Conservation (phyloP, 345 rosid species). For the Pugionium cornutum region DNA sequence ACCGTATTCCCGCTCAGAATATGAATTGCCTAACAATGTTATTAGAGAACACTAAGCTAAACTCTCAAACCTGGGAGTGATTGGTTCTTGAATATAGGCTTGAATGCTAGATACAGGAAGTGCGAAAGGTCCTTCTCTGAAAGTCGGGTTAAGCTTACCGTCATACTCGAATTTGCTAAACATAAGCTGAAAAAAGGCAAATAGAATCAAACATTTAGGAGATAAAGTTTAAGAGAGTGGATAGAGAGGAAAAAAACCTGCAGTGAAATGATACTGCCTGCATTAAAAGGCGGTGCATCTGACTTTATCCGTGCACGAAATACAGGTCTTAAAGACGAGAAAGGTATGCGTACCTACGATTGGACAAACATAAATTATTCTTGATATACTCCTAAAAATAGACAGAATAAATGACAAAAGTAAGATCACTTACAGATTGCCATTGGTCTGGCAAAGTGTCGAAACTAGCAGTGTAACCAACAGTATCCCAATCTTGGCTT, state of each 20-base stretch:
- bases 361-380: not conserved
- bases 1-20: not conserved
- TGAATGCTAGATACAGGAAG: slow-evolving; percentile 69
- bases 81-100: slow-evolving; percentile 70
- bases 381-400: not conserved
- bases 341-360: slow-evolving; percentile 66
- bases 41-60: not conserved
- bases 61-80: slow-evolving; percentile 67
- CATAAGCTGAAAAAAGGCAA: slow-evolving; percentile 69
- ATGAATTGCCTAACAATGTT: not conserved
- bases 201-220: not conserved
- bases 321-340: slow-evolving; percentile 81
- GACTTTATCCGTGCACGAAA: slow-evolving; percentile 73
- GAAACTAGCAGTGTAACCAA: slow-evolving; percentile 80
- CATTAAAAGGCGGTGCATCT: slow-evolving; percentile 80
- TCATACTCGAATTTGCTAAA: slow-evolving; percentile 97
- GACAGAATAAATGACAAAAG: not conserved
- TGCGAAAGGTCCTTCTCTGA: slow-evolving; percentile 82
- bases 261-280: slow-evolving; percentile 67
- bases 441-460: slow-evolving; percentile 78
- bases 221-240: not conserved
- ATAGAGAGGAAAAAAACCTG: slow-evolving; percentile 48
- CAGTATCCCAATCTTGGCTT: slow-evolving; percentile 86
- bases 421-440: slow-evolving; percentile 70
- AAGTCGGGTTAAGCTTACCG: slow-evolving; percentile 86